A percentile compares a stretch with the other conserved stretches of the same genome.
These are phyloP conservation scores for Lotmaria passim DNA, from an alignment of 208 protist species.

Conservation along the genomic window DNA sequence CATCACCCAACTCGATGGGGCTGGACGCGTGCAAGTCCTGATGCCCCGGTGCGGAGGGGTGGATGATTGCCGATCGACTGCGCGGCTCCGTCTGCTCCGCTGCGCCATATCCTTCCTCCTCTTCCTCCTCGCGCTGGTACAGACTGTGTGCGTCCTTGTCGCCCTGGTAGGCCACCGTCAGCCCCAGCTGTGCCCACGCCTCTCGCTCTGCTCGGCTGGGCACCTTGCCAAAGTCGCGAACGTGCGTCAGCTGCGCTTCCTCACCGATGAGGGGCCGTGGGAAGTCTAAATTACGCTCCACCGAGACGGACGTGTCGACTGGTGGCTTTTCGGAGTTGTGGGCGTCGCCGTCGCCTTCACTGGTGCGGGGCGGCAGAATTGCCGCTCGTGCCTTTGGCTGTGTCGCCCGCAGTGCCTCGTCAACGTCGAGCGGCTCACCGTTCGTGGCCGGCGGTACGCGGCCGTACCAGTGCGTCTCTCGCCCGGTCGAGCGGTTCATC, in stretches of 20 bases:
- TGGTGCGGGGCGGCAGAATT: constrained; percentile 37
- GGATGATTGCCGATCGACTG: constrained; percentile 46
- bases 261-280: constrained; percentile 50
- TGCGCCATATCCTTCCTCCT: constrained; percentile 14
- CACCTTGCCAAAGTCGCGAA: constrained; percentile 58
- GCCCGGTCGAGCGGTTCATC: constrained; percentile 65
- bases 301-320: constrained; percentile 53
- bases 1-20: constrained; percentile 62
- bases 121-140: neutral
- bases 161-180: constrained; percentile 22
- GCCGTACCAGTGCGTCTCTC: constrained; percentile 63
- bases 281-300: constrained; percentile 70
- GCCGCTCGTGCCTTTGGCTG: constrained; percentile 41
- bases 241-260: constrained; percentile 31
- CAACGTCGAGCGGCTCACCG: constrained; percentile 53
- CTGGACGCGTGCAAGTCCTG: constrained; percentile 49
- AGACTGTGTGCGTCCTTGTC: neutral
- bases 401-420: constrained; percentile 54
- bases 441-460: constrained; percentile 14
- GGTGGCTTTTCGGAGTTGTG: neutral
- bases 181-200: constrained; percentile 15
- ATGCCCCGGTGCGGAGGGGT: constrained; percentile 69
- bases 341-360: neutral
- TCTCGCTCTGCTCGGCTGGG: constrained; percentile 50
- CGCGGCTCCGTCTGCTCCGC: constrained; percentile 42